Evolutionary conservation across 345 rosid genomes (phyloP).

Genomic region (Punica granatum): DNA sequence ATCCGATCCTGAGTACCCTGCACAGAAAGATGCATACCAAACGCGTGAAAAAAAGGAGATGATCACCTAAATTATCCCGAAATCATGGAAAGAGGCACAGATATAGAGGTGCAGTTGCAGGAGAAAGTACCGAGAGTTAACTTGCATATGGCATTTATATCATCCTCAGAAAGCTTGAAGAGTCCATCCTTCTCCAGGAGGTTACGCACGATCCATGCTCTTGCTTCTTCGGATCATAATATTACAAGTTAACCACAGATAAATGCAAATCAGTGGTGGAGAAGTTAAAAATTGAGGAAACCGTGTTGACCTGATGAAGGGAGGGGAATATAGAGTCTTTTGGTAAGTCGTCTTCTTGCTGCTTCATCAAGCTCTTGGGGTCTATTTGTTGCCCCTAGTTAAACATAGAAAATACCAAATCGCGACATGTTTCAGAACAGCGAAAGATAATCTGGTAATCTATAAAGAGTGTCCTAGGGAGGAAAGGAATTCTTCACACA

Average conservation of each 20-base stretch:
- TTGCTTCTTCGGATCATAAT: conserved; percentile 55
- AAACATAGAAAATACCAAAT: conserved; percentile 8
- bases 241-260: background rate
- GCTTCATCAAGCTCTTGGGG: conserved; percentile 99
- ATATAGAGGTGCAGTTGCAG: background rate
- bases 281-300: conserved; percentile 6
- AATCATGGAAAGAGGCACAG: background rate
- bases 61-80: background rate
- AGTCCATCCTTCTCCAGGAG: conserved; percentile 88
- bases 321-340: conserved; percentile 88
- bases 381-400: conserved; percentile 89
- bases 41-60: background rate
- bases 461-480: background rate
- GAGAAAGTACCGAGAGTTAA: conserved; percentile 54
- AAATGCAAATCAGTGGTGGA: background rate
- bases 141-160: conserved; percentile 65
- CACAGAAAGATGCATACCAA: background rate
- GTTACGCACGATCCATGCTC: conserved; percentile 84
- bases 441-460: background rate
- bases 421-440: background rate
- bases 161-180: conserved; percentile 65
- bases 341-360: conserved; percentile 89
- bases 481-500: background rate
- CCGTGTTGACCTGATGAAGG: conserved; percentile 67
- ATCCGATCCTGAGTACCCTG: conserved; percentile 97